Conservation (phyloP, 2,329 filamentous ascomycete species). For the Exserohilum turcica region DNA sequence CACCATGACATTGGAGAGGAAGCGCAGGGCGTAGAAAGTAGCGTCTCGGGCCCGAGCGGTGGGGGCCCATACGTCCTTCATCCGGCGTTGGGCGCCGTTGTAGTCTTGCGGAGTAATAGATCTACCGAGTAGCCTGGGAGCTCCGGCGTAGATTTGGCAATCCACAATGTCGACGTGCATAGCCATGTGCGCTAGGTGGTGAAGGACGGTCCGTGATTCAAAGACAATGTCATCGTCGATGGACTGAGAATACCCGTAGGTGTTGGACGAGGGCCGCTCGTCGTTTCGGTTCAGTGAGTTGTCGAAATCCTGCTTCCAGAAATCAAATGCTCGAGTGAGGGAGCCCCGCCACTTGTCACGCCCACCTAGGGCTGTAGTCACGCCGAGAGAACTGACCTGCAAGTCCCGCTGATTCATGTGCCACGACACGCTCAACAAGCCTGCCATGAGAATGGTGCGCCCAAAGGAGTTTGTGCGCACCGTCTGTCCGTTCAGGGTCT, state of each 20-base stretch:
- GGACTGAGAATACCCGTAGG: conserved; percentile 39
- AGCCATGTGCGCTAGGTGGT: conserved; percentile 95
- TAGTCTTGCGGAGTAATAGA: conserved; percentile 84
- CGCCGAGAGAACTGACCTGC: conserved; percentile 85
- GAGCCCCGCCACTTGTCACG: conserved; percentile 90
- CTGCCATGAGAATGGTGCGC: conserved; percentile 90
- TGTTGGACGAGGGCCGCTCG: conserved; percentile 35
- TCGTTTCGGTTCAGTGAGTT: conserved; percentile 70
- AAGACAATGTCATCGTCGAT: conserved; percentile 72
- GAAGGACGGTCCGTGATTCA: conserved; percentile 85
- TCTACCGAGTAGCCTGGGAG: conserved; percentile 81
- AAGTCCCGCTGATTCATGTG: conserved; percentile 97
- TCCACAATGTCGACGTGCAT: conserved; percentile 98
- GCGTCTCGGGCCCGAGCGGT: conserved; percentile 87
- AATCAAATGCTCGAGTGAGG: conserved; percentile 85
- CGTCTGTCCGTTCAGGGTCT: conserved; percentile 80
- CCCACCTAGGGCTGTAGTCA: conserved; percentile 78
- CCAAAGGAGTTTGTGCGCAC: conserved; percentile 94
- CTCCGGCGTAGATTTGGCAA: conserved; percentile 92
- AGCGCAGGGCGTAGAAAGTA: conserved; percentile 88
- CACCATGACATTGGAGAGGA: conserved; percentile 82
- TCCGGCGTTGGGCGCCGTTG: conserved; percentile 75
- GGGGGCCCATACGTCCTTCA: conserved; percentile 88
- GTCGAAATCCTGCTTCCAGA: conserved; percentile 93
- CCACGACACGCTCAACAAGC: conserved; percentile 90